phyloP scores from a whole-genome alignment of 78 protist species.

The Dictyostelium intermedium region DNA sequence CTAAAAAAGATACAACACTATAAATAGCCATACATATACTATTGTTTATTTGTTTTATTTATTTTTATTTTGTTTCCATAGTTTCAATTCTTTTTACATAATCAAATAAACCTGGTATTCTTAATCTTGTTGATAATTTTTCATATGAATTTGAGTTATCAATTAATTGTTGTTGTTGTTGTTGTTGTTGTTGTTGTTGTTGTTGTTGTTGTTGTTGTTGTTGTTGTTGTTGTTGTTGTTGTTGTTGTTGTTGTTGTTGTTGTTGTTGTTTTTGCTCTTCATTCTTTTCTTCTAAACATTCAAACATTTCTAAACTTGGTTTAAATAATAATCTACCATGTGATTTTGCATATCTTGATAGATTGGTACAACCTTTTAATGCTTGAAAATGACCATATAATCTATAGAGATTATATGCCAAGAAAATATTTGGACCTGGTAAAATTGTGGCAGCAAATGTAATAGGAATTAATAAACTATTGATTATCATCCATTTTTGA shows the following conservation, averaged over 20 bases:
- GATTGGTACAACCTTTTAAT: constrained; percentile 26
- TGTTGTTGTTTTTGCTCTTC: neutral
- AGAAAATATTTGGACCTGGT: constrained; percentile 65
- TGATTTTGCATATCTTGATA: neutral
- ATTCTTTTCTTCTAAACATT: neutral
- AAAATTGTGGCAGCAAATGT: constrained; percentile 57
- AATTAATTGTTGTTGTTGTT: neutral
- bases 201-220: neutral
- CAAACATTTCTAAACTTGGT: constrained; percentile 6
- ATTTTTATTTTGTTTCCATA: neutral
- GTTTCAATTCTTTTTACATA: constrained; percentile 31
- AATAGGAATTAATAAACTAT: constrained; percentile 30
- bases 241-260: neutral
- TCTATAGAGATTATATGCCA: constrained; percentile 54
- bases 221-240: neutral
- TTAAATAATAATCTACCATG: constrained; percentile 19
- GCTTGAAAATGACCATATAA: constrained; percentile 50
- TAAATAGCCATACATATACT: neutral
- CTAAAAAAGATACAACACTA: neutral
- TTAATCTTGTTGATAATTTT: neutral
- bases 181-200: neutral
- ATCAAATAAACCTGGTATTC: constrained; percentile 47
- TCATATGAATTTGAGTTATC: neutral
- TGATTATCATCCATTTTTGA: constrained; percentile 2
- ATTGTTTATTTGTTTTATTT: neutral